Base-by-base conservation (phyloP, 345 rosid species). In the Ceriops decandra region DNA sequence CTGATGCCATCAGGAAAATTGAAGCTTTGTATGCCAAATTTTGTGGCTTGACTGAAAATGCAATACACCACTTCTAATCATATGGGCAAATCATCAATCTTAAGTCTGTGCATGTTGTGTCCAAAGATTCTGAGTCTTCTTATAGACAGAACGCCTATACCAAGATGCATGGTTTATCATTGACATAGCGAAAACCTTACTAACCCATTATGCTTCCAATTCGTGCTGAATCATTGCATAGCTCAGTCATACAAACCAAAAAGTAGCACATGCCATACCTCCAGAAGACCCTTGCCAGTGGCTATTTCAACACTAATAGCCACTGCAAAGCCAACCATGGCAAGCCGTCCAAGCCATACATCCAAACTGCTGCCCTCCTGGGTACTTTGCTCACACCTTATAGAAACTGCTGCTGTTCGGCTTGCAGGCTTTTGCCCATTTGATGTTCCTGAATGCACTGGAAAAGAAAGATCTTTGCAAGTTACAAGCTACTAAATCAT, bases 271-370 rank as follows among this genome's bases (percentile, higher is more conserved):
- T 6, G 32, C 7, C 60, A 26, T 85, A 91, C 98, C 97, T 93
- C 91, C 60, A 93, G 77, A 68, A 89, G 92, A 69, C 96, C 97
- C 73, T 89, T 91, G 33, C 96, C 98, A 1, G 97, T 95, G 16
- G 90, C 70, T 62, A 90, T 38, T 83, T 91, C 96, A 67, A 90
- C 90, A 42, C 80, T 79, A 61, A 90, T 73, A 26, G 90, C 56
- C 97, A 90, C 91, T 19, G 99, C 99, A 38, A 87, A 65, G 35
- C 99, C 96, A 72, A 89, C 56, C 97, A 91, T 95, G 16, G 97
- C 99, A 33, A 87, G 62, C 35, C 99, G 30, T 22, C 59, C 99
- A 9, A 89, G 85, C 98, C 98, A 93, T 63, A 91, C 86, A 71
- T 91, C 97, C 70, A 89, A 72, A 77, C 88, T 68, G 84, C 65